A percentile compares a stretch with the other conserved stretches of the same genome.
These are phyloP conservation scores for Drechslerella dactyloides DNA, from an alignment of 2,329 filamentous ascomycete genomes.

Conservation along the genomic window DNA sequence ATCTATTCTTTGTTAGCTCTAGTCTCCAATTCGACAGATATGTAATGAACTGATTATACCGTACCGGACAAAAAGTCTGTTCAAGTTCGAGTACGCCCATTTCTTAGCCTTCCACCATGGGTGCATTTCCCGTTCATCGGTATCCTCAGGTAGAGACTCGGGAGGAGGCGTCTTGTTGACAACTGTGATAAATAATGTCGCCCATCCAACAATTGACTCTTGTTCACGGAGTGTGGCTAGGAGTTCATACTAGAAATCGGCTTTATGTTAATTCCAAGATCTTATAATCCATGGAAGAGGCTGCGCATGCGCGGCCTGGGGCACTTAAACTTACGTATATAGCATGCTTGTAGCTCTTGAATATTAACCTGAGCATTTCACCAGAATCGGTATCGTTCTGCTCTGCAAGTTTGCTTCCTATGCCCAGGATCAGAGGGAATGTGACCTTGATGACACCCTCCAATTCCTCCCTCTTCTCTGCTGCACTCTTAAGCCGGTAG, in stretches of 20 bases:
- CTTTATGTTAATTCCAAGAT: conserved; percentile 11
- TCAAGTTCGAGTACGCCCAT: conserved; percentile 97
- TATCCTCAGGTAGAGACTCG: conserved; percentile 76
- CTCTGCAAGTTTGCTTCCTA: conserved; percentile 85
- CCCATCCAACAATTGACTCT: conserved; percentile 89
- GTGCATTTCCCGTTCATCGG: conserved; percentile 85
- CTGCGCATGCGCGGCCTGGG: background rate
- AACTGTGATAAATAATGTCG: conserved; percentile 88
- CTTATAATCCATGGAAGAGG: background rate
- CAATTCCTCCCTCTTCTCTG: conserved; percentile 79
- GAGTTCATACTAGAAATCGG: conserved; percentile 75
- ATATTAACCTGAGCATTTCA: conserved; percentile 91
- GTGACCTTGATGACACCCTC: conserved; percentile 91
- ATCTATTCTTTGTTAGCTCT: conserved; percentile 64
- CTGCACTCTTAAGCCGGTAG: conserved; percentile 89
- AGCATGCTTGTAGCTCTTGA: conserved; percentile 98
- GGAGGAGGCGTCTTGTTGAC: conserved; percentile 84
- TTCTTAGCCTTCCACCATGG: conserved; percentile 99
- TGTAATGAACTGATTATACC: conserved; percentile 56
- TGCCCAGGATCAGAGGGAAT: conserved; percentile 83
- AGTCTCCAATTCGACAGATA: conserved; percentile 10
- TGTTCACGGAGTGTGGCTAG: conserved; percentile 77
- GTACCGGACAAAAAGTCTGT: conserved; percentile 89
- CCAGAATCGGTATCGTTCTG: conserved; percentile 93
- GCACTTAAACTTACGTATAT: conserved; percentile 75